Base-by-base conservation (phyloP, 2,329 filamentous ascomycete genomes). In the Aspergillus ruber region DNA sequence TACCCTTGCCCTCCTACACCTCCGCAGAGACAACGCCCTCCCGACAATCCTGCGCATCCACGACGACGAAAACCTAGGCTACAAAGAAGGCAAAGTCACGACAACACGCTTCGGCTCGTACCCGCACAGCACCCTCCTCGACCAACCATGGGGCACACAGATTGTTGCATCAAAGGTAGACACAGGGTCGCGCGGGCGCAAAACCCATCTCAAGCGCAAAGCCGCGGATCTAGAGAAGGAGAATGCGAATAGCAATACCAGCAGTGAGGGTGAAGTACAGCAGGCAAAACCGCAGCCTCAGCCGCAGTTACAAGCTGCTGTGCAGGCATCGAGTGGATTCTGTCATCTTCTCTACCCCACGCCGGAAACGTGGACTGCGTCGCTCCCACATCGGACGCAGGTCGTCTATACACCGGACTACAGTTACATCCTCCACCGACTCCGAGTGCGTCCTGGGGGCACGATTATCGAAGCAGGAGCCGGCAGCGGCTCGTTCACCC, bases 21-120 rank as follows among this genome's bases (percentile, higher is more conserved):
- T 98, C 45, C 91, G 88, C 51, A 85, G 90, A 70, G 90, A 97
- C 68, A 85, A 85, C 52, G 82, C 90, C 53, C 77, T 90, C 35
- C 89, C 91, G 6, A 76, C 90, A 21, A 83, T 87, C 51, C 79
- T 90, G 23, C 76, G 79, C 53, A 73, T 80, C 25, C 76, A 77
- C 18, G 76, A 80, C 33, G 82, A 81, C 45, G 77, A 80, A 38
- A 77, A 85, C 53, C 79, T 84, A 61, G 86, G 86, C 50, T 90
- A 90, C 59, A 79, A 80, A 25, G 85, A 90, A 63, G 86, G 86
- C 32, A 84, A 83, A 42, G 85, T 89, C 2, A 82, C 90, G 46
- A 97, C 95, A 71, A 98, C 91, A 1, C 84, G 90, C 40, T 98
- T 95, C 62, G 93, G 93, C 43, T 95, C 90, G 0, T 91, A 90